Conservation (phyloP, 2,329 filamentous ascomycete genomes). For the Fusarium brevicatenulatum region DNA sequence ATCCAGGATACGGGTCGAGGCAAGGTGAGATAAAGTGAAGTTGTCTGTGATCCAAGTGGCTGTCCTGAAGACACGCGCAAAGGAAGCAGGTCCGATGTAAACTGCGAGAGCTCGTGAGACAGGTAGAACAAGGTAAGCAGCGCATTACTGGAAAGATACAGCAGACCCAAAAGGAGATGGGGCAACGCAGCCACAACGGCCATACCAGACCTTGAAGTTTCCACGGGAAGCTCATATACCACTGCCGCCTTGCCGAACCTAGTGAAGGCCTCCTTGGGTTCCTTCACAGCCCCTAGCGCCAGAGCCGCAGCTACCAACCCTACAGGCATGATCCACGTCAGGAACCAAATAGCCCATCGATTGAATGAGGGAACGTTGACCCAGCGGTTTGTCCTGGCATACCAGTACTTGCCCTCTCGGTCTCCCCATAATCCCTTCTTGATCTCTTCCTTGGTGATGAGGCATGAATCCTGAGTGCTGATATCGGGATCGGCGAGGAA, state of each 20-base stretch:
- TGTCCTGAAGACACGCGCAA: slow-evolving; percentile 60
- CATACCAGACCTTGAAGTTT: slow-evolving; percentile 42
- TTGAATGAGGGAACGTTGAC: slow-evolving; percentile 53
- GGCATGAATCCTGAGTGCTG: slow-evolving; percentile 55
- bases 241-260: slow-evolving; percentile 53
- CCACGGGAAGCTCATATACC: slow-evolving; percentile 46
- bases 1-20: slow-evolving; percentile 58
- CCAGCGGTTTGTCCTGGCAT: slow-evolving; percentile 56
- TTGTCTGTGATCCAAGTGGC: slow-evolving; percentile 57
- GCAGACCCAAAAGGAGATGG: slow-evolving; percentile 58
- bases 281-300: slow-evolving; percentile 48
- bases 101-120: slow-evolving; percentile 61
- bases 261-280: slow-evolving; percentile 46
- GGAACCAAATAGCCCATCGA: slow-evolving; percentile 55
- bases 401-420: slow-evolving; percentile 56
- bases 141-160: slow-evolving; percentile 61
- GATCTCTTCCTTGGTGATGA: slow-evolving; percentile 60
- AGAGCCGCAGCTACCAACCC: slow-evolving; percentile 54
- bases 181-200: slow-evolving; percentile 58
- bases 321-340: slow-evolving; percentile 53
- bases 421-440: slow-evolving; percentile 55
- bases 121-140: slow-evolving; percentile 60
- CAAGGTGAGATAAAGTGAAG: slow-evolving; percentile 61
- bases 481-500: slow-evolving; percentile 59
- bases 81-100: slow-evolving; percentile 46